Evolutionary conservation across 2,329 filamentous ascomycete genomes (phyloP).

Genomic region (Apiospora hydei): DNA sequence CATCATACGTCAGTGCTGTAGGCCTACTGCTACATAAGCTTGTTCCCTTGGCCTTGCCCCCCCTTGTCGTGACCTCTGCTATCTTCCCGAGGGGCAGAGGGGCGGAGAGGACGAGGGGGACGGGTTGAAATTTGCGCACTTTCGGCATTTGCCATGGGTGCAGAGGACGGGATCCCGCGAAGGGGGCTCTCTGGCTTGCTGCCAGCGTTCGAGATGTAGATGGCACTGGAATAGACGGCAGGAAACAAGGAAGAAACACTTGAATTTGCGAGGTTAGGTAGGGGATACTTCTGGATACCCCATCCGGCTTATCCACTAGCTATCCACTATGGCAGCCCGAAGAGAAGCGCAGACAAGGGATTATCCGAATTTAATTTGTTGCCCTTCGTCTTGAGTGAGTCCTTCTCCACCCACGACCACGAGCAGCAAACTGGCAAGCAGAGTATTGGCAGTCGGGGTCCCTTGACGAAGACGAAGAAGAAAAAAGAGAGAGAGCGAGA

Average conservation of each 20-base stretch:
- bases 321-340: constrained; percentile 21
- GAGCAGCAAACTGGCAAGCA: background rate
- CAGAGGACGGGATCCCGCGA: background rate
- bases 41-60: background rate
- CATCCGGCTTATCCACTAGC: constrained; percentile 8
- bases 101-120: too few relatives aligned
- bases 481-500: background rate
- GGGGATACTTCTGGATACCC: constrained; percentile 3
- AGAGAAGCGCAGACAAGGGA: constrained; percentile 19
- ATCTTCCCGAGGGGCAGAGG: background rate
- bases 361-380: constrained; percentile 21
- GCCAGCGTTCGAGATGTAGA: background rate
- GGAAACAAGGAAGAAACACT: constrained; percentile 8
- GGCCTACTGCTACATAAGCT: constrained; percentile 14
- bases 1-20: constrained; percentile 20
- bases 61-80: constrained; percentile 5
- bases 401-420: background rate
- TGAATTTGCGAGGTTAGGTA: constrained; percentile 20
- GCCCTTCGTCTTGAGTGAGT: constrained; percentile 7
- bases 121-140: background rate
- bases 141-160: background rate
- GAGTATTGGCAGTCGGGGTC: constrained; percentile 9
- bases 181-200: background rate
- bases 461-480: background rate
- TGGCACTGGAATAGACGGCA: background rate